phyloP scores from a whole-genome alignment of 257 asterid species.

The Apocynum venetum region DNA sequence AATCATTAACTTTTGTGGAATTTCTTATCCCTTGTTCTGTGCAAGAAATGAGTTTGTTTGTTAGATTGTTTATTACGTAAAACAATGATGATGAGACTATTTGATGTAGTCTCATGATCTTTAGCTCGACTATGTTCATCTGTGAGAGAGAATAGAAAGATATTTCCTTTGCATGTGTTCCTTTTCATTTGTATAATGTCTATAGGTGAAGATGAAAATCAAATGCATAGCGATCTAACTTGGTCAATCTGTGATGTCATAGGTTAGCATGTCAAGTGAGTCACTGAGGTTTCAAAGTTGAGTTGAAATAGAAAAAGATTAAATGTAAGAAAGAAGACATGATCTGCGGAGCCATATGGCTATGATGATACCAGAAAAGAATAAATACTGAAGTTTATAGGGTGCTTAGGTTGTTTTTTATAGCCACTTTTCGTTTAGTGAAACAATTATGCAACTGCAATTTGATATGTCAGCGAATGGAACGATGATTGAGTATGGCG shows the following conservation, averaged over 20 bases:
- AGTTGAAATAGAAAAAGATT: background rate
- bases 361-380: background rate
- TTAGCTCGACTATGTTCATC: background rate
- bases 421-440: background rate
- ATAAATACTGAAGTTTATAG: background rate
- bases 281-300: background rate
- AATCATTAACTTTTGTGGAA: background rate
- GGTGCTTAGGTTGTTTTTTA: background rate
- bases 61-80: background rate
- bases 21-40: background rate
- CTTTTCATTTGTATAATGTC: background rate
- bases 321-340: background rate
- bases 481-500: too few relatives aligned
- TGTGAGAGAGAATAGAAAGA: background rate
- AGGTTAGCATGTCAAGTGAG: background rate
- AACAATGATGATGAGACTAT: background rate
- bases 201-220: background rate
- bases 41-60: background rate
- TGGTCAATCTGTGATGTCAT: background rate
- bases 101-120: background rate
- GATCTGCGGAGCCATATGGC: background rate
- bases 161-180: background rate
- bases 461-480: background rate
- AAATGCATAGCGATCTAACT: too few relatives aligned
- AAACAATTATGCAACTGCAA: background rate